Evolutionary conservation across 1,139 yeast genomes (phyloP).

Genomic region (Blastobotrys raffinosifermentans): DNA sequence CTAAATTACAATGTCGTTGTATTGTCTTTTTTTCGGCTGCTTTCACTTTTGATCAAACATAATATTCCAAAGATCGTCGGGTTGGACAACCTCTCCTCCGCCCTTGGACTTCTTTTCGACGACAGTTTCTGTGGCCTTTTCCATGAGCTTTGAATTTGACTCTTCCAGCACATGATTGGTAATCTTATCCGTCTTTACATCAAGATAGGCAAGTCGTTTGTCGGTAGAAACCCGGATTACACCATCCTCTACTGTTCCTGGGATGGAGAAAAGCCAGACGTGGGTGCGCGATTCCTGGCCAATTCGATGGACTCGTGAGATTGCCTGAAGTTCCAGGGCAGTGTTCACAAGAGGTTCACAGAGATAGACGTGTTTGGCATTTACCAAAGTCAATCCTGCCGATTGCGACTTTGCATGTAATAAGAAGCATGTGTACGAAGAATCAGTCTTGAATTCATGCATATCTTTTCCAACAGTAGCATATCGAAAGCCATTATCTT

Average conservation of each 20-base stretch:
- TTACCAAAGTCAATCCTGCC: conserved; percentile 79
- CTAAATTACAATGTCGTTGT: no score
- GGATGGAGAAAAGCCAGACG: conserved; percentile 87
- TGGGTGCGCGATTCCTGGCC: conserved; percentile 78
- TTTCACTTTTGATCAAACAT: conserved; percentile 14
- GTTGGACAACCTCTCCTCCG: conserved; percentile 27
- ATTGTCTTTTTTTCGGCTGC: no score
- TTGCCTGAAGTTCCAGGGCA: conserved; percentile 83
- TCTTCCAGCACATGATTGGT: conserved; percentile 19
- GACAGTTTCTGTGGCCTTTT: conserved; percentile 35
- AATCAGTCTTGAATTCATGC: conserved; percentile 59
- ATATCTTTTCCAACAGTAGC: conserved; percentile 40
- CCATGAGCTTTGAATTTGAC: conserved; percentile 36
- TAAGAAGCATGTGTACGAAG: conserved; percentile 69
- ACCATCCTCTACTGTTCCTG: conserved; percentile 84
- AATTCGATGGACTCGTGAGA: conserved; percentile 84
- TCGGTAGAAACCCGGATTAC: conserved; percentile 43
- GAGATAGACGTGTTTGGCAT: conserved; percentile 83
- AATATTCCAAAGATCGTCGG: conserved; percentile 20
- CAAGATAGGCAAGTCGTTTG: conserved; percentile 23
- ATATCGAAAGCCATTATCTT: conserved; percentile 49
- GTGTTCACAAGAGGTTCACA: conserved; percentile 92
- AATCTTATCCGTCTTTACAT: conserved; percentile 8
- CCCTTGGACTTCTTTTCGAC: conserved; percentile 33
- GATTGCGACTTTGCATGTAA: conserved; percentile 83